These are phyloP conservation scores for Trametes cubensis DNA, from an alignment of 768 basidiomycete genomes.

Conservation along the genomic window DNA sequence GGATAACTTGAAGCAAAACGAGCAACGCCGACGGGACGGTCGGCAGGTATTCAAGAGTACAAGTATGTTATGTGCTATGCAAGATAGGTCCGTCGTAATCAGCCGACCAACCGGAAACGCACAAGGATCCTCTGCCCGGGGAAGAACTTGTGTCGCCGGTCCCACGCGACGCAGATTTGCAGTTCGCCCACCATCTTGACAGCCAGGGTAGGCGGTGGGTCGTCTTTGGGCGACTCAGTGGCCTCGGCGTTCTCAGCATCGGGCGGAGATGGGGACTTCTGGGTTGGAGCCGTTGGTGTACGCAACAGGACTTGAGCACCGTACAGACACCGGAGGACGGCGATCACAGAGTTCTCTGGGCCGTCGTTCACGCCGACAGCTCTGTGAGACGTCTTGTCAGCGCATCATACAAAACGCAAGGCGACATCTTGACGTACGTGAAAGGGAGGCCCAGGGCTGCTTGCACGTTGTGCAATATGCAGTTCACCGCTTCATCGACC, in stretches of 20 bases:
- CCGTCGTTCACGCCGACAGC: slow-evolving; percentile 14
- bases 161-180: slow-evolving; percentile 54
- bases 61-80: background rate
- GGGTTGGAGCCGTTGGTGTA: background rate
- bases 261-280: background rate
- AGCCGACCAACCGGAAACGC: slow-evolving; percentile 54
- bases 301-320: slow-evolving; percentile 9
- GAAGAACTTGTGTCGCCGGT: slow-evolving; percentile 54
- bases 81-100: background rate
- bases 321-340: slow-evolving; percentile 14
- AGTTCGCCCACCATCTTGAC: slow-evolving; percentile 58
- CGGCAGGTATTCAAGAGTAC: background rate
- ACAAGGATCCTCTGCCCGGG: slow-evolving; percentile 58
- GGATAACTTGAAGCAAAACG: no score
- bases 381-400: background rate
- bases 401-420: background rate
- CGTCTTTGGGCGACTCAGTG: background rate
- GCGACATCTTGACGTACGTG: slow-evolving; percentile 19
- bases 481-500: slow-evolving; percentile 29
- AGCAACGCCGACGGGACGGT: no score
- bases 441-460: slow-evolving; percentile 42
- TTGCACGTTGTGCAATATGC: slow-evolving; percentile 28
- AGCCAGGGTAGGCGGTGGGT: background rate
- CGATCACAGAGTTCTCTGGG: slow-evolving; percentile 21
- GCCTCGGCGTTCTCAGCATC: background rate